Base-by-base conservation (phyloP, 2,329 filamentous ascomycete species). In the Tolypocladium inflatum region DNA sequence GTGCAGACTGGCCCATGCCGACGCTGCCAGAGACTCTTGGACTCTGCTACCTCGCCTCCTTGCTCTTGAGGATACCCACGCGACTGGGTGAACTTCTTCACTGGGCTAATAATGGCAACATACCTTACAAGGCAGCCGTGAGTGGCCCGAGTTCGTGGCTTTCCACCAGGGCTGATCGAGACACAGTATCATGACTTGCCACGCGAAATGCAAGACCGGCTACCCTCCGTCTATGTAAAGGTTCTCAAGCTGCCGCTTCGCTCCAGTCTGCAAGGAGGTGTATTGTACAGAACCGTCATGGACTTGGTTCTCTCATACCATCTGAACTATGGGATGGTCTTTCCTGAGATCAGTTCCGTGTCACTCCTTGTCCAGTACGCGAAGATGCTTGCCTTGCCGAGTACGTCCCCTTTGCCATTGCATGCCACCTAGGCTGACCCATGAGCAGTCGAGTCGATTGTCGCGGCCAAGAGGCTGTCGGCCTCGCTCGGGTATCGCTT, bases 11-110 rank as follows among this genome's bases (percentile, higher is more conserved):
- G 76, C 76, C 78, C 54, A 65, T 83, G 64, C 91, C 92, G 1
- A 84, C 76, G 55, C 74, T 95, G 41, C 74, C 89, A 48, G 92
- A 96, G 63, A 88, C 87, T 0, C 72, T 97, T 56, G 86, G 80
- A 1, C 70, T 96, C 13, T 91, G 89, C 67, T 97, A 97, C 73
- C 72, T 97, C 39, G 92, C 85, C 1, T 85, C 85, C 42, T 66
- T 94, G 52, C 76, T 96, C 33, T 77, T 96, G 64, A 84, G 88
- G 58, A 77, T 94, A 58, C 91, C 92, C 0, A 78, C 90, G n/a
- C 84, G 86, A 26, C 75, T 93, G 9, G 87, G 85, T 13, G 89
- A 95, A 62, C 72, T 97, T 15, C 80, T 80, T 57, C 75, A 77
- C 51, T 96, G 89, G 85, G 83, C 83, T 19, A 81, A 80, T 54